These are phyloP conservation scores for Malus asiatica DNA, from an alignment of 306 rosid genomes.

Conservation along the genomic window DNA sequence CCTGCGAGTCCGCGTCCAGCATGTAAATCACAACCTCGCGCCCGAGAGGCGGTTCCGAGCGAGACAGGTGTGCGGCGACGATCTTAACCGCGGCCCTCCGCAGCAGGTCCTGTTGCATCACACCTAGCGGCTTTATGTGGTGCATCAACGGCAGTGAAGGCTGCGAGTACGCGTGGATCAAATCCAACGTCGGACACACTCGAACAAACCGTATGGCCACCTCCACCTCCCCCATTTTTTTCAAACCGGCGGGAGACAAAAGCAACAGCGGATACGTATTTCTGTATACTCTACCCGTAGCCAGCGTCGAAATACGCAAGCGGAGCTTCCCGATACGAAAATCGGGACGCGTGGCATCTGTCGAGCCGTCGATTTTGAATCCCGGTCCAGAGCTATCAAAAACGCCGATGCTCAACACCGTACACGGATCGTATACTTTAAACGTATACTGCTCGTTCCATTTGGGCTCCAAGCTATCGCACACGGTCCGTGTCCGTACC, in stretches of 20 bases:
- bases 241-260: conserved; percentile 39
- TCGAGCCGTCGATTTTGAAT: conserved; percentile 6
- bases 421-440: conserved; percentile 82
- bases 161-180: conserved; percentile 66
- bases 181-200: conserved; percentile 44
- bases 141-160: conserved; percentile 81
- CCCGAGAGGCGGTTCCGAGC: conserved; percentile 69
- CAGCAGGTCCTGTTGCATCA: conserved; percentile 57
- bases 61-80: conserved; percentile 50
- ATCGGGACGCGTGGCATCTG: conserved; percentile 34
- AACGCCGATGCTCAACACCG: conserved; percentile 68
- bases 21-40: conserved; percentile 57
- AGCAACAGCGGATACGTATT: conserved; percentile 54
- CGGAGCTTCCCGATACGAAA: conserved; percentile 63
- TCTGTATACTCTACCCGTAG: conserved; percentile 53
- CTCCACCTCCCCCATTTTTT: conserved; percentile 80
- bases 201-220: conserved; percentile 56
- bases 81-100: conserved; percentile 54
- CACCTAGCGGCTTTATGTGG: conserved; percentile 64
- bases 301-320: conserved; percentile 57
- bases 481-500: conserved; percentile 66
- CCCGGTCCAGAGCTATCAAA: conserved; percentile 45
- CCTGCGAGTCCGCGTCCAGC: conserved; percentile 69
- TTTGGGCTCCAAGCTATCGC: conserved; percentile 65
- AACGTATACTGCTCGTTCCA: conserved; percentile 97